Conservation (phyloP, 2,329 filamentous ascomycete genomes). For the Cercospora nicotianae region DNA sequence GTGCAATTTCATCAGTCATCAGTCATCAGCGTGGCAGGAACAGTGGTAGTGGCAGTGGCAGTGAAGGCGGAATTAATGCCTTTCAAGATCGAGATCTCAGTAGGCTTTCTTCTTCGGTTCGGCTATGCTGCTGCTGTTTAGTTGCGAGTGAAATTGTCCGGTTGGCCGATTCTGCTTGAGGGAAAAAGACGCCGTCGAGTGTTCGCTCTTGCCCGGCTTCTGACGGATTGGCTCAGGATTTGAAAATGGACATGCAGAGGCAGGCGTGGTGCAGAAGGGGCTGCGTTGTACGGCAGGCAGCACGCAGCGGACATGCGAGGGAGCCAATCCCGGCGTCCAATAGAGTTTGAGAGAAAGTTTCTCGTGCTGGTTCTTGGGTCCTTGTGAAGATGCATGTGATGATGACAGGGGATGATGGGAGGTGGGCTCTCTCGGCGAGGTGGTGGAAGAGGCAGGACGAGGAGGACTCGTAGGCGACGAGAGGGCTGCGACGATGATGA, state of each 20-base stretch:
- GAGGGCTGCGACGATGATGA: background rate
- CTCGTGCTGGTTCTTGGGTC: background rate
- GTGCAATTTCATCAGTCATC: background rate
- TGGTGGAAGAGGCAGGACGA: background rate
- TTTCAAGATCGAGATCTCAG: background rate
- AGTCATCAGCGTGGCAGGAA: background rate
- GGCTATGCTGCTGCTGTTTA: background rate
- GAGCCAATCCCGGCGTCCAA: slow-evolving; percentile 6
- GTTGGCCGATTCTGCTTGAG: background rate
- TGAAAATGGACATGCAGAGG: background rate
- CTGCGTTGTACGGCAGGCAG: background rate
- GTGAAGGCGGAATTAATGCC: background rate
- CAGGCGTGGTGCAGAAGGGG: background rate
- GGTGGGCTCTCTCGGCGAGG: background rate
- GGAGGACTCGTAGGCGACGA: background rate
- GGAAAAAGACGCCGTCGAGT: background rate
- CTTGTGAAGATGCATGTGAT: slow-evolving; percentile 4
- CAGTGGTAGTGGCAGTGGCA: background rate
- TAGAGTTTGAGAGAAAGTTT: background rate
- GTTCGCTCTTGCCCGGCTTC: background rate
- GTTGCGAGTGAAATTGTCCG: background rate
- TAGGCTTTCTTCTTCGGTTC: background rate
- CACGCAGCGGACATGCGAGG: slow-evolving; percentile 6
- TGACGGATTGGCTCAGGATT: background rate
- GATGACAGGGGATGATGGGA: background rate